These are phyloP conservation scores for Aspergillus clavatus DNA, from an alignment of 2,329 filamentous ascomycete genomes.

Conservation along the genomic window DNA sequence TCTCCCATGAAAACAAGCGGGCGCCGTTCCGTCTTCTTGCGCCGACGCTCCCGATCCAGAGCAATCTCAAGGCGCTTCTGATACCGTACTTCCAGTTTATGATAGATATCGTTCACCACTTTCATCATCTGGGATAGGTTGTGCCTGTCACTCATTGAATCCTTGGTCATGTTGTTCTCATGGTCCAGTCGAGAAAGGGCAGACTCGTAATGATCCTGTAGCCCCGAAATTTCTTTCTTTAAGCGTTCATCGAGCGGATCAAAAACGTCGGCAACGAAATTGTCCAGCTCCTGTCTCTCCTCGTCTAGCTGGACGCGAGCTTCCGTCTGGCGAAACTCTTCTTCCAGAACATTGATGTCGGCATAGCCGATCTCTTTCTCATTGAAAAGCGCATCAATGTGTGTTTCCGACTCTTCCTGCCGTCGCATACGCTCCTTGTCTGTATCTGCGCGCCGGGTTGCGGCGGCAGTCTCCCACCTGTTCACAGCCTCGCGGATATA, in stretches of 20 bases:
- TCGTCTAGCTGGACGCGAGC: conserved; percentile 49
- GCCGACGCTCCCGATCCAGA: conserved; percentile 50
- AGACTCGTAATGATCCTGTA: conserved; percentile 45
- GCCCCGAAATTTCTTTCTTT: conserved; percentile 46
- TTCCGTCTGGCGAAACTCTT: conserved; percentile 52
- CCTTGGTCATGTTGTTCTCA: conserved; percentile 34
- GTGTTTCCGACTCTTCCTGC: conserved; percentile 49
- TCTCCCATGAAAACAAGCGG: conserved; percentile 50
- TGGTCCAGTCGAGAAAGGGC: conserved; percentile 40
- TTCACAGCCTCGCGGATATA: conserved; percentile 41
- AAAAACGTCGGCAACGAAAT: conserved; percentile 49
- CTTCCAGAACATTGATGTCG: conserved; percentile 52
- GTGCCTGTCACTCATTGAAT: conserved; percentile 27
- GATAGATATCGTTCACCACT: conserved; percentile 43
- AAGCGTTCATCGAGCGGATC: conserved; percentile 46
- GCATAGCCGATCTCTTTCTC: conserved; percentile 55
- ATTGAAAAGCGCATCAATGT: conserved; percentile 52
- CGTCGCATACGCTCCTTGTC: conserved; percentile 47
- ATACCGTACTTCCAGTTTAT: conserved; percentile 47
- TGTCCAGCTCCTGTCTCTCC: conserved; percentile 49
- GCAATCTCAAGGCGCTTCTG: conserved; percentile 47
- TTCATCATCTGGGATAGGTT: conserved; percentile 43
- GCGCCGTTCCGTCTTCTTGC: conserved; percentile 51
- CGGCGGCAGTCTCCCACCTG: conserved; percentile 46
- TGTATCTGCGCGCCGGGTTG: conserved; percentile 41